Base-by-base conservation (phyloP, 371 early-diverging fungal genomes). In the Gilbertella persicaria region DNA sequence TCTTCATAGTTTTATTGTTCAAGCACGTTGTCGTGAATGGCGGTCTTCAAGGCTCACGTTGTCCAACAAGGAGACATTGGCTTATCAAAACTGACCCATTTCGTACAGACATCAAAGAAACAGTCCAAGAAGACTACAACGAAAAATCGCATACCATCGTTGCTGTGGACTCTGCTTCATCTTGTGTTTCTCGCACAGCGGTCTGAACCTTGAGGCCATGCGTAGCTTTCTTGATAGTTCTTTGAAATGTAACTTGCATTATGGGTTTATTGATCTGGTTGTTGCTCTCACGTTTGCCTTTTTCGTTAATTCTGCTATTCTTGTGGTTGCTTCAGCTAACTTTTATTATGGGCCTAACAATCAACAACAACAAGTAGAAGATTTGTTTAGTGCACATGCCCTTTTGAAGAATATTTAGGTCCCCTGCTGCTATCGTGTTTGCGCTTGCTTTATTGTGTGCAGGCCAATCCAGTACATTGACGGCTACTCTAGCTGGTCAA, bases 401-500 rank as follows among this genome's bases (percentile, higher is more conserved):
- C 69, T 90, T 5, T 50, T 93, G 39, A 55, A 5, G 60, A 75
- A 40, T 77, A 82, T 42, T 69, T 93, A 7, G 90, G 91, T 2
- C 69, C 64, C 75, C 81, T 3, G 88, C 91, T 0, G 89, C 84
- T 8, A 64, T 75, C n/a, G 48, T 85, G 6, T 94, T 92, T 80
- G 91, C 91, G 0, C 56, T 90, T 3, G 92, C 89, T 5, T 64
- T 94, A 42, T 62, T 94, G 48, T 73, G 84, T 55, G 79, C 90
- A 2, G 94, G 94, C 30, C 92, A 92, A 64, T 82, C 82, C 4
- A 84, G 87, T 20, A 90, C 92, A 10, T 68, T 94, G 37, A 92
- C 94, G 1, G 93, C 91, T 3, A 94, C 94, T 13, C 63, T 94
- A 60, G 91, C 94, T 5, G 94, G 94, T 13, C 91, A 91, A 67